Evolutionary conservation across 768 basidiomycete species (phyloP).

Genomic region (Leccinum subgranulosum): DNA sequence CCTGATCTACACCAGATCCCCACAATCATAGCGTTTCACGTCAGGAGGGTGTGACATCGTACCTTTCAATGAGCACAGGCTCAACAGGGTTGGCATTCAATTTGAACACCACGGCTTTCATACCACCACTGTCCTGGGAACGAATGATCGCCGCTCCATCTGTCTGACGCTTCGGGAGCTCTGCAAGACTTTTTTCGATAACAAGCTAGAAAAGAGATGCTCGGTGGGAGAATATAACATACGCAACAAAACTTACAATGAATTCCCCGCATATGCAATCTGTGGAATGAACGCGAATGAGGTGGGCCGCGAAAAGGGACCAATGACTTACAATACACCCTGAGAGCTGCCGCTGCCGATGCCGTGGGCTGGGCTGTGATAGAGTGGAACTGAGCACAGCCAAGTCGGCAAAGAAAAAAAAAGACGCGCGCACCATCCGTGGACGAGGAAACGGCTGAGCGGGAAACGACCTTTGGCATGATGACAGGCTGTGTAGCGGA

Average conservation of each 20-base stretch:
- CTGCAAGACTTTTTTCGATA: slow-evolving; percentile 69
- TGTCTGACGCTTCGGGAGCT: slow-evolving; percentile 67
- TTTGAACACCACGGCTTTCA: slow-evolving; percentile 77
- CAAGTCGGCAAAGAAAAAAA: not conserved
- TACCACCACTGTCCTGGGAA: slow-evolving; percentile 56
- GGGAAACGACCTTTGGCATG: slow-evolving; percentile 93
- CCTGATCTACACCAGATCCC: slow-evolving; percentile 40
- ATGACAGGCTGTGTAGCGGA: not conserved
- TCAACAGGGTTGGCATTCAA: slow-evolving; percentile 71
- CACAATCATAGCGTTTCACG: slow-evolving; percentile 18
- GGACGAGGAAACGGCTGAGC: slow-evolving; percentile 85
- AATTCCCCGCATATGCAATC: slow-evolving; percentile 90
- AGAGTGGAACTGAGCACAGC: not conserved
- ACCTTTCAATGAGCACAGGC: slow-evolving; percentile 80
- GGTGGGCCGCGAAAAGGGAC: slow-evolving; percentile 6
- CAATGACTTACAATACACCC: slow-evolving; percentile 69
- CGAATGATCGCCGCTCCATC: slow-evolving; percentile 82
- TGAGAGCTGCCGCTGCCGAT: slow-evolving; percentile 72
- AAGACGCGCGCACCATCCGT: slow-evolving; percentile 59
- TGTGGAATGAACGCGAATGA: slow-evolving; percentile 30
- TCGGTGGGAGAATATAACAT: slow-evolving; percentile 2
- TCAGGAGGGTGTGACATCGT: slow-evolving; percentile 23
- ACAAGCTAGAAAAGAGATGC: slow-evolving; percentile 54
- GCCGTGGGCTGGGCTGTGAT: slow-evolving; percentile 69
- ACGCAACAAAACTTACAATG: slow-evolving; percentile 50